Evolutionary conservation across 2,329 filamentous ascomycete genomes (phyloP).

Genomic region (Aspergillus texensis): DNA sequence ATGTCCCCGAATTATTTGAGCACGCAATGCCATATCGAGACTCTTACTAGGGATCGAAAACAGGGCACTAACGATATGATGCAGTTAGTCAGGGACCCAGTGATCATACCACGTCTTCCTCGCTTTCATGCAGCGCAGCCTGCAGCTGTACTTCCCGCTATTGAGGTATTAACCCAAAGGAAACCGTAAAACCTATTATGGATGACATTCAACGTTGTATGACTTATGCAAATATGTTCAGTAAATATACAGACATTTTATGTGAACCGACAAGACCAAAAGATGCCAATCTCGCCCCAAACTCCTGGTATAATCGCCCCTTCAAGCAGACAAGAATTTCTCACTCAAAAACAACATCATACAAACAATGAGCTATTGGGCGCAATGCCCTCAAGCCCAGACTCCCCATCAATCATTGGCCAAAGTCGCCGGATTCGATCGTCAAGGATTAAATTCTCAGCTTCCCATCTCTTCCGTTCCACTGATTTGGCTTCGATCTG

Average conservation of each 20-base stretch:
- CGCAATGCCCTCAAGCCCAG: slow-evolving; percentile 29
- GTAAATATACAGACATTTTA: not conserved
- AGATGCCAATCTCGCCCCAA: not conserved
- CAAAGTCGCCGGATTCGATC: slow-evolving; percentile 36
- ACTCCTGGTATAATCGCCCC: slow-evolving; percentile 3
- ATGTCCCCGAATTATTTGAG: not conserved
- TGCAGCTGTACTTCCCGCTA: not conserved
- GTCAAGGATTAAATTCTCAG: slow-evolving; percentile 42
- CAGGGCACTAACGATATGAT: not conserved
- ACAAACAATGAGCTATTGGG: slow-evolving; percentile 34
- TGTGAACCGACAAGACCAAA: not conserved
- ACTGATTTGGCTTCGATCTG: slow-evolving; percentile 30
- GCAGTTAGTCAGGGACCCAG: not conserved
- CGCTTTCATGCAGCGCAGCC: not conserved
- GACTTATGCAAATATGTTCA: not conserved
- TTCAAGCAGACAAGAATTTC: not conserved
- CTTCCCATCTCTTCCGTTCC: slow-evolving; percentile 42
- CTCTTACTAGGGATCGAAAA: not conserved
- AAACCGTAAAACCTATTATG: not conserved
- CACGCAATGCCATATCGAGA: not conserved
- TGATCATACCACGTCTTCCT: not conserved
- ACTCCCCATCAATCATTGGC: slow-evolving; percentile 35
- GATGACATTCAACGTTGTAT: not conserved
- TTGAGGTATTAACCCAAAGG: not conserved
- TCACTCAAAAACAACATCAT: not conserved